Conservation (phyloP, 306 rosid species). For the Vigna nakashimae region DNA sequence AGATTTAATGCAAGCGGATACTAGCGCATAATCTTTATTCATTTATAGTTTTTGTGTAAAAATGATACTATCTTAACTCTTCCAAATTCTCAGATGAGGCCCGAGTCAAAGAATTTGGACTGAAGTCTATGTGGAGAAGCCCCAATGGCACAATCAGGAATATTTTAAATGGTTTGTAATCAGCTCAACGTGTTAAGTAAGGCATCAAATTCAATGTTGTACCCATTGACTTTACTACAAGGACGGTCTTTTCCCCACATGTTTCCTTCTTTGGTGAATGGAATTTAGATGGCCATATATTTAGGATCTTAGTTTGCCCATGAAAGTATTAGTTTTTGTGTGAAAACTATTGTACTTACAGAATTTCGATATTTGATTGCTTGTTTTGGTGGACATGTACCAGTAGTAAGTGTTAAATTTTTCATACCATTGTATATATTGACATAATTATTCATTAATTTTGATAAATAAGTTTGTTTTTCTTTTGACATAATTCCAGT, state of each 20-base stretch:
- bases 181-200: constrained; percentile 6
- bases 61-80: constrained; percentile 15
- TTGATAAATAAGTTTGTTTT: neutral
- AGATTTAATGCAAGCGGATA: constrained; percentile 15
- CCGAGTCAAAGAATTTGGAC: constrained; percentile 92
- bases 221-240: constrained; percentile 11
- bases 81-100: constrained; percentile 75
- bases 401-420: constrained; percentile 5
- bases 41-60: constrained; percentile 12
- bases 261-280: neutral
- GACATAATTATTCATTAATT: constrained; percentile 17
- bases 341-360: neutral
- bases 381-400: neutral
- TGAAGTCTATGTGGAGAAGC: constrained; percentile 99
- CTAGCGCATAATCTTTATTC: constrained; percentile 20
- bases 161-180: constrained; percentile 80
- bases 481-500: neutral
- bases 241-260: neutral
- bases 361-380: constrained; percentile 27
- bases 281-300: constrained; percentile 1
- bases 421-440: neutral
- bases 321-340: neutral
- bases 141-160: constrained; percentile 98
- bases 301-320: neutral
- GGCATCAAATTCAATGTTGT: constrained; percentile 29